Evolutionary conservation across 2,329 filamentous ascomycete genomes (phyloP), one percentile per base, ranked within the genome.

Genomic region (Aphanoascus verrucosus): DNA sequence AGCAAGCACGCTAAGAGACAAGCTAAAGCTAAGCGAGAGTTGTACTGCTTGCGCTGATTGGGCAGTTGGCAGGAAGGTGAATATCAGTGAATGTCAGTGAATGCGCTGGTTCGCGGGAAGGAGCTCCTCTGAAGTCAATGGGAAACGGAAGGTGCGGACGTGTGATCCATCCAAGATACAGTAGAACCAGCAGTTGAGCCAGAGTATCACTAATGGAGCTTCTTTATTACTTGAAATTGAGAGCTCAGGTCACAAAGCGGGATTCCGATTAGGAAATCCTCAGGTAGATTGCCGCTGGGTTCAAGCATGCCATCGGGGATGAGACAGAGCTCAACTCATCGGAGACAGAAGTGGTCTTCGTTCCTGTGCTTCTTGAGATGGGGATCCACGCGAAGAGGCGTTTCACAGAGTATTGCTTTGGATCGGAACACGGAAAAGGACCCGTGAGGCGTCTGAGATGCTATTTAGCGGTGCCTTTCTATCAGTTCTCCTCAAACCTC

Each of bases 361-460:
- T 28, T 7, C 23, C 7, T 28, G 23, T 28, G 23, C 23, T 7
- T 28, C 3, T 28, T 7, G 23, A 28, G 44, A 46, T 15, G 15
- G 15, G 19, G 32, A 14, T 15, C 20, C 37, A 15, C 35, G 19
- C 20, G 20, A 17, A 28, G 5, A 35, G 20, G 11, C 15, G 48
- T 50, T 34, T 23, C 48, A 50, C 48, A 23, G 40, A n/a, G 40
- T 41, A n/a, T 34, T 19, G 23, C 7, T 42, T 20, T 34, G 37
- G 31, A 50, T 50, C 48, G 48, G 48, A 43, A 42, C 19, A 23
- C 48, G 48, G 48, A 43, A 50, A 42, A 15, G 31, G n/a, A 32
- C 48, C 48, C 48, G 37, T 37, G 23, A 37, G 34, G 38, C 35
- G 41, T 49, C 12, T 20, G n/a, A 17, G 37, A 43, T 43, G 19